These are phyloP conservation scores for Podospora didyma DNA, from an alignment of 495 filamentous ascomycete genomes.

Conservation along the genomic window DNA sequence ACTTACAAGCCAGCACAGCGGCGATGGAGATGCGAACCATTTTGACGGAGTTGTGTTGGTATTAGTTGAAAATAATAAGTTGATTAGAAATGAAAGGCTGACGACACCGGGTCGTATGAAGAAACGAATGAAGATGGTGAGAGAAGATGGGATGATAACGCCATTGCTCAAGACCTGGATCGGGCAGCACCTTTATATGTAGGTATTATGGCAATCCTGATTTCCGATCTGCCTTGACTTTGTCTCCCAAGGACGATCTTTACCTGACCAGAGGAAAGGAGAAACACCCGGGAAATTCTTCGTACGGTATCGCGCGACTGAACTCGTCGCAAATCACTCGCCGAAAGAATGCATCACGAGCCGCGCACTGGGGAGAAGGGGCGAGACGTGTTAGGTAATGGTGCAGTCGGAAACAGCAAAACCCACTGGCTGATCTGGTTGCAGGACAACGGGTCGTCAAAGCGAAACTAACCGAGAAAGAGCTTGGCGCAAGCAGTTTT, in stretches of 20 bases:
- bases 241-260: not conserved
- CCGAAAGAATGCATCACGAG: not conserved
- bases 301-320: not conserved
- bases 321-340: constrained; percentile 5
- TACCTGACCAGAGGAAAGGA: not conserved
- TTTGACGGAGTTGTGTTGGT: constrained; percentile 17
- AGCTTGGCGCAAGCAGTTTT: not conserved
- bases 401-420: not conserved
- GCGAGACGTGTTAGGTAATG: too few species aligned
- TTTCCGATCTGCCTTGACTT: not conserved
- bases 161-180: constrained; percentile 3
- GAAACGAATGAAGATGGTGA: constrained; percentile 1
- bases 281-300: not conserved
- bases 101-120: constrained; percentile 20
- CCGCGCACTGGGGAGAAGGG: too few species aligned
- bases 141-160: constrained; percentile 9
- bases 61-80: not conserved
- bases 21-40: constrained; percentile 37
- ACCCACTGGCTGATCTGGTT: not conserved
- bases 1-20: constrained; percentile 32
- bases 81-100: not conserved
- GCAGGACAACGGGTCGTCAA: not conserved
- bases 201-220: not conserved
- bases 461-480: too few species aligned
- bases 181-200: not conserved